Percentiles rank a stretch among this genome's conserved stretches.
Conservation (phyloP, 805 yeast species). For the Candida awuae region DNA sequence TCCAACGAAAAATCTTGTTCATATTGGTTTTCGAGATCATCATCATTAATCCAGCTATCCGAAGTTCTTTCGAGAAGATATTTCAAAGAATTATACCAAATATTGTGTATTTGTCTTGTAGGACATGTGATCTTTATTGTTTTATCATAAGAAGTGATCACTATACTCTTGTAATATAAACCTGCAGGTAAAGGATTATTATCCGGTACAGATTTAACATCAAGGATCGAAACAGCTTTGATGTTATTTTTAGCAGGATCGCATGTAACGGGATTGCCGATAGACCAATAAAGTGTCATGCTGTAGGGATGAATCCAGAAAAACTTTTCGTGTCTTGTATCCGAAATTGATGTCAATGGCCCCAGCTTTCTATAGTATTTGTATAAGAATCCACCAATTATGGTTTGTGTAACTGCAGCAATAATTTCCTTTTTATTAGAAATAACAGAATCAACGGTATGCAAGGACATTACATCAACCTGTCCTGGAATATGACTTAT, state of each 20-base stretch:
- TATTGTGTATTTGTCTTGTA: slow-evolving; percentile 77
- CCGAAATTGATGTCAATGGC: slow-evolving; percentile 65
- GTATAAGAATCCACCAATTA: slow-evolving; percentile 83
- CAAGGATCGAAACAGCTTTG: slow-evolving; percentile 69
- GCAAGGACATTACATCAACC: slow-evolving; percentile 17
- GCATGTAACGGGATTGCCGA: slow-evolving; percentile 64
- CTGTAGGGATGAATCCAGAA: slow-evolving; percentile 97
- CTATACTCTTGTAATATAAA: slow-evolving; percentile 72
- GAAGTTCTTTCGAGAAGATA: slow-evolving; percentile 62
- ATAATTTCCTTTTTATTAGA: slow-evolving; percentile 68
- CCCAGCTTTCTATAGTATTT: slow-evolving; percentile 78
- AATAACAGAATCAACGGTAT: slow-evolving; percentile 47
- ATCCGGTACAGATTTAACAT: slow-evolving; percentile 75
- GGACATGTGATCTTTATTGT: slow-evolving; percentile 78
- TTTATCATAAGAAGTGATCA: slow-evolving; percentile 57
- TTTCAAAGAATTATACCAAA: slow-evolving; percentile 81
- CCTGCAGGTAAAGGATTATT: slow-evolving; percentile 87
- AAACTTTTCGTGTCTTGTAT: slow-evolving; percentile 79
- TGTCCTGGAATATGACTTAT: neutral
- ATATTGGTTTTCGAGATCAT: slow-evolving; percentile 34
- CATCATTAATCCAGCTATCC: slow-evolving; percentile 47
- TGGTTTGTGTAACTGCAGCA: slow-evolving; percentile 84
- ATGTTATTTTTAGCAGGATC: slow-evolving; percentile 62
- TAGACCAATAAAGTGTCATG: slow-evolving; percentile 83
- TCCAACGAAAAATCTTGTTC: slow-evolving; percentile 23